A percentile compares a stretch with the other conserved stretches of the same genome.
Evolutionary conservation across 176 grass and related monocot species (phyloP).

Genomic region (Cocos nucifera): DNA sequence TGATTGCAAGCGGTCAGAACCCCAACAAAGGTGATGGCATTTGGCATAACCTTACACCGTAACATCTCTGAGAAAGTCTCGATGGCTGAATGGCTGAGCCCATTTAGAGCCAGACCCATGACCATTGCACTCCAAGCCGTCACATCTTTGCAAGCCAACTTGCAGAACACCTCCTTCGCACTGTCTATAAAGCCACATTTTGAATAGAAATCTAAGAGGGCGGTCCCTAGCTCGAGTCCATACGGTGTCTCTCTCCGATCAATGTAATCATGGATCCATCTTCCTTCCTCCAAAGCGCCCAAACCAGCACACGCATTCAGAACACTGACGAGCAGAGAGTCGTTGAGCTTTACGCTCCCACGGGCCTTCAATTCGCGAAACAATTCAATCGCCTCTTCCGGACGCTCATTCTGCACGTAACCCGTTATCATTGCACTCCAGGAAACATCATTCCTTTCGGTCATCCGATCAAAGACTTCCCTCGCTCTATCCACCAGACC

Average conservation of each 20-base stretch:
- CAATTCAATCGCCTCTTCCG: conserved; percentile 9
- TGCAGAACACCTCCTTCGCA: conserved; percentile 8
- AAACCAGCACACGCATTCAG: conserved; percentile 6
- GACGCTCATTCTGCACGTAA: conserved; percentile 7
- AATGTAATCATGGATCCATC: conserved; percentile 4
- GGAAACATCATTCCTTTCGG: conserved; percentile 5
- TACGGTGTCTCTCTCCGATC: not conserved
- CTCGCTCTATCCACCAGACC: conserved; percentile 7
- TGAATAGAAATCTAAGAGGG: conserved; percentile 9
- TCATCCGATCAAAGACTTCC: conserved; percentile 1
- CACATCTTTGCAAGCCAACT: conserved; percentile 3
- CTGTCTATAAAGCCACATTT: conserved; percentile 11
- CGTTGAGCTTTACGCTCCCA: not conserved
- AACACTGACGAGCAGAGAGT: conserved; percentile 1
- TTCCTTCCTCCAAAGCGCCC: conserved; percentile 6
- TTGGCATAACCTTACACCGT: not conserved
- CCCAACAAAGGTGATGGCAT: conserved; percentile 8
- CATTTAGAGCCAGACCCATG: conserved; percentile 10
- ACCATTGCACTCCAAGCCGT: conserved; percentile 12
- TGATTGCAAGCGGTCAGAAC: conserved; percentile 6
- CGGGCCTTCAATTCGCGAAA: not conserved
- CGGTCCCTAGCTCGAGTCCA: conserved; percentile 10
- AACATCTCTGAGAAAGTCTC: conserved; percentile 1
- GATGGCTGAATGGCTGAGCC: not conserved
- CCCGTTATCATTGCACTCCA: conserved; percentile 17